These are phyloP conservation scores for Mallotus repandus DNA, from an alignment of 441 rosid genomes.

Conservation along the genomic window DNA sequence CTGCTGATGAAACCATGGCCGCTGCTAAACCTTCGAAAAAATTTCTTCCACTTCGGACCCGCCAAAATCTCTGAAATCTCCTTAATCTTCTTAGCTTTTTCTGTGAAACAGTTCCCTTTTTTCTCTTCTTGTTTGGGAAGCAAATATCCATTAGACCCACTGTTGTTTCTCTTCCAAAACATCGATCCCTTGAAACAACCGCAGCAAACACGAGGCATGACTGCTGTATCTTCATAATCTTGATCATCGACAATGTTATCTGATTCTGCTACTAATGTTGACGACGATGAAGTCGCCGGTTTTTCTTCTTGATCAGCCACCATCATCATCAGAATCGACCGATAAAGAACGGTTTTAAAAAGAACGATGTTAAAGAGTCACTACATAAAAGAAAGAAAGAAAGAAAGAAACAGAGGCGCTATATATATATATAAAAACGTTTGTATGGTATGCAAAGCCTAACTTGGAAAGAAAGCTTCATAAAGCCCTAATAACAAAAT, in stretches of 20 bases:
- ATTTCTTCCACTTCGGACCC: slow-evolving; percentile 67
- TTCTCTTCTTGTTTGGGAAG: slow-evolving; percentile 22
- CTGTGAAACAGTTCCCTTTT: slow-evolving; percentile 31
- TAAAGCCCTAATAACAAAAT: too few relatives aligned
- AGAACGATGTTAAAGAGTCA: neutral
- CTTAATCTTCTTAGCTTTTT: slow-evolving; percentile 37
- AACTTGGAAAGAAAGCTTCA: too few relatives aligned
- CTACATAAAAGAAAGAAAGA: neutral
- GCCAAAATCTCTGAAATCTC: slow-evolving; percentile 52
- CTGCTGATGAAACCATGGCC: slow-evolving; percentile 20
- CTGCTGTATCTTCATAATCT: slow-evolving; percentile 25
- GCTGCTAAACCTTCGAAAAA: slow-evolving; percentile 46
- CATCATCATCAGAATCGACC: neutral
- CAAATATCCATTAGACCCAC: slow-evolving; percentile 19
- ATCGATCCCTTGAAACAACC: slow-evolving; percentile 39
- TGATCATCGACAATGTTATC: slow-evolving; percentile 24
- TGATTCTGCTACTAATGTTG: slow-evolving; percentile 10
- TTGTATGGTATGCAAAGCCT: too few relatives aligned
- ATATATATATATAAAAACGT: too few relatives aligned
- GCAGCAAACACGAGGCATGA: slow-evolving; percentile 31
- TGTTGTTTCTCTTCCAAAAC: slow-evolving; percentile 27
- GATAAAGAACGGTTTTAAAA: too few relatives aligned
- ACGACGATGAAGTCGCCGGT: slow-evolving; percentile 4
- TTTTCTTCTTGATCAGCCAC: neutral
- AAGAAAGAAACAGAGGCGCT: too few relatives aligned